Evolutionary conservation across 179 eudicot genomes (phyloP), one percentile per base, ranked within the genome.

Genomic region (Drosera spatulata): DNA sequence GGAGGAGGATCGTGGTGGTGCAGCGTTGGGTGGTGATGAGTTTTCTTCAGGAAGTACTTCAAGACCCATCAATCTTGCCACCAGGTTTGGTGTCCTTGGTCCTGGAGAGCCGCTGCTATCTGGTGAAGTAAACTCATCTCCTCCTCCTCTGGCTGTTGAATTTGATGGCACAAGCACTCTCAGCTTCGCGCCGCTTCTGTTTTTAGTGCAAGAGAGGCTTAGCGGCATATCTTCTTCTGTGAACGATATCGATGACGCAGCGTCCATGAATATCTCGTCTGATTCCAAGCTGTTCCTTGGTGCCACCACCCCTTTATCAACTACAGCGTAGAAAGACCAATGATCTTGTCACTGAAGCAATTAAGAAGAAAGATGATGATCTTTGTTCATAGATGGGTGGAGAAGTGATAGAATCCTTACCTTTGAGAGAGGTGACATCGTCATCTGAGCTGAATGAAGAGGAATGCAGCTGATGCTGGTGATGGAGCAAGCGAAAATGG

Each of bases 41-140:
- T 51, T 45, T 62, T 10, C 55, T 46, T 80, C 85, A 1, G 98
- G 98, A 14, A 91, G 86, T 33, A 82, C 68, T 60, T 91, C 98
- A 3, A 91, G 91, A 8, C 98, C 98, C 98, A 91, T 91, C 0
- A 91, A 77, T 59, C 96, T 77, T 3, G 98, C 98, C 10, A 91
- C 96, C 3, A 88, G 75, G 52, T 56, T 82, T 13, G 98, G 98
- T 9, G 96, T 88, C 68, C 82, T 86, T 11, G 84, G 66, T 38
- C 80, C 75, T 9, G 88, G 85, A 1, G 94, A 82, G 41, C 75
- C 66, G 42, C 78, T 77, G 50, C 61, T 70, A 54, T 78, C 84
- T 55, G 88, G n/a, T n/a, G n/a, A 71, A 10, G 73, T 59, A 2
- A 62, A 40, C 51, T 77, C 80, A 5, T 79, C 76, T 7, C 54